Conservation (phyloP, 2,329 filamentous ascomycete genomes). For the Colletotrichum cuscutae region DNA sequence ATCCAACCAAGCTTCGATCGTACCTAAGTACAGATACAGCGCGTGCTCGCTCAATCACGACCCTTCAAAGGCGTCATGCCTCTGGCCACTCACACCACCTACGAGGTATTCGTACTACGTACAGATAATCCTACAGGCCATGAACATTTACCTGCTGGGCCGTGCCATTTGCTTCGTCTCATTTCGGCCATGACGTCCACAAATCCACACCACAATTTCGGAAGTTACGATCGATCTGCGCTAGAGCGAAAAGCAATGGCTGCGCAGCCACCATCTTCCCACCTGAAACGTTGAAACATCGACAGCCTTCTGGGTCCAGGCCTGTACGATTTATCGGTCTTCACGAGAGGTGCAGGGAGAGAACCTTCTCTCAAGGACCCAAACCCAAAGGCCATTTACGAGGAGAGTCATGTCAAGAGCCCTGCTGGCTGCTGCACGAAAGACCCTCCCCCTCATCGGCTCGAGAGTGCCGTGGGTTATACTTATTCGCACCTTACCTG, state of each 20-base stretch:
- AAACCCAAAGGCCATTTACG: not conserved
- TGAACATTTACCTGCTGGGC: not conserved
- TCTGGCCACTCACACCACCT: not conserved
- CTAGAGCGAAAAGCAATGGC: slow-evolving; percentile 27
- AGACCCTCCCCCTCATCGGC: slow-evolving; percentile 24
- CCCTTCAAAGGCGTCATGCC: not conserved
- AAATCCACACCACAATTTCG: slow-evolving; percentile 32
- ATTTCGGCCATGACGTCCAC: slow-evolving; percentile 33
- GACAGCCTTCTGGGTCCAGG: slow-evolving; percentile 24
- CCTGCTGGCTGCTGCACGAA: not conserved
- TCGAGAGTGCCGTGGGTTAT: not conserved
- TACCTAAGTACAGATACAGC: not conserved
- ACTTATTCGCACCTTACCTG: not conserved
- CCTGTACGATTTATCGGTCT: slow-evolving; percentile 7
- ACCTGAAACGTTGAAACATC: slow-evolving; percentile 35
- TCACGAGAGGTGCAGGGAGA: slow-evolving; percentile 16
- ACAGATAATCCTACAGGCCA: not conserved
- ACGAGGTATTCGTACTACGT: not conserved
- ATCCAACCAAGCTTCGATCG: slow-evolving; percentile 20
- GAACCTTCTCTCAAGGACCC: not conserved
- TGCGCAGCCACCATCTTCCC: slow-evolving; percentile 22
- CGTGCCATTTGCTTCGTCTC: slow-evolving; percentile 12
- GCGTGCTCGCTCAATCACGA: slow-evolving; percentile 3
- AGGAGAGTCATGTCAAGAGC: slow-evolving; percentile 15
- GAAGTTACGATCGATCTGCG: slow-evolving; percentile 34